Evolutionary conservation across 2,329 filamentous ascomycete genomes (phyloP).

Genomic region (Fusarium sp.): DNA sequence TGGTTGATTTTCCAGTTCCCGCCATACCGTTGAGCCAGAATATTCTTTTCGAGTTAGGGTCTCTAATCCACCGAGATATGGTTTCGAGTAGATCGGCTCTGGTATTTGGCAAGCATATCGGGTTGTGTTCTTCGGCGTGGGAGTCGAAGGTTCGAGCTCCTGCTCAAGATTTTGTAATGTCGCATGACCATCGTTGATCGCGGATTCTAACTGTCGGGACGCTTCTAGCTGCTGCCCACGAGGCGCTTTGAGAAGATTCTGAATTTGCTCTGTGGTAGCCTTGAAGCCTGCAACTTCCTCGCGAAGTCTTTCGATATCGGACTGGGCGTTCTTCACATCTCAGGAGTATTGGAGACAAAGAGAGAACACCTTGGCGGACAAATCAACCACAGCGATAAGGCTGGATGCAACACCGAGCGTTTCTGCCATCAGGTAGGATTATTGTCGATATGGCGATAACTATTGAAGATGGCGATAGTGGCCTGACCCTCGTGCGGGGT

Average conservation of each 20-base stretch:
- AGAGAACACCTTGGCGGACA: background rate
- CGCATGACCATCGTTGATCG: no score
- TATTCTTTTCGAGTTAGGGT: slow-evolving; percentile 43
- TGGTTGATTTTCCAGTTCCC: slow-evolving; percentile 59
- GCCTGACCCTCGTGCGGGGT: slow-evolving; percentile 6
- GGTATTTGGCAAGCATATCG: slow-evolving; percentile 52
- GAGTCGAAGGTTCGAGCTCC: slow-evolving; percentile 51
- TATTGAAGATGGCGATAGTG: background rate
- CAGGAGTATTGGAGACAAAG: slow-evolving; percentile 54
- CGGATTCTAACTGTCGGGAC: no score
- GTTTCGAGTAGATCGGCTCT: slow-evolving; percentile 51
- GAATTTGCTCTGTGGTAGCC: background rate
- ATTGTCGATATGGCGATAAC: no score
- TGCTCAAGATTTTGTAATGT: no score
- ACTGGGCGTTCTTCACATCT: slow-evolving; percentile 51
- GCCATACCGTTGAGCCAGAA: slow-evolving; percentile 59
- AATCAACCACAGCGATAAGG: no score
- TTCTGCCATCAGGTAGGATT: background rate
- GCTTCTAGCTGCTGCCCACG: no score
- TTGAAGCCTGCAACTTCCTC: slow-evolving; percentile 30
- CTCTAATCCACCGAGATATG: slow-evolving; percentile 26
- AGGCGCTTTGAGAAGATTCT: no score
- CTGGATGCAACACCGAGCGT: background rate
- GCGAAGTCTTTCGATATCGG: slow-evolving; percentile 53
- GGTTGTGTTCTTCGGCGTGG: slow-evolving; percentile 51